Base-by-base conservation (phyloP, 1,284 basidiomycete species). In the Phylloboletellus chloephorus region DNA sequence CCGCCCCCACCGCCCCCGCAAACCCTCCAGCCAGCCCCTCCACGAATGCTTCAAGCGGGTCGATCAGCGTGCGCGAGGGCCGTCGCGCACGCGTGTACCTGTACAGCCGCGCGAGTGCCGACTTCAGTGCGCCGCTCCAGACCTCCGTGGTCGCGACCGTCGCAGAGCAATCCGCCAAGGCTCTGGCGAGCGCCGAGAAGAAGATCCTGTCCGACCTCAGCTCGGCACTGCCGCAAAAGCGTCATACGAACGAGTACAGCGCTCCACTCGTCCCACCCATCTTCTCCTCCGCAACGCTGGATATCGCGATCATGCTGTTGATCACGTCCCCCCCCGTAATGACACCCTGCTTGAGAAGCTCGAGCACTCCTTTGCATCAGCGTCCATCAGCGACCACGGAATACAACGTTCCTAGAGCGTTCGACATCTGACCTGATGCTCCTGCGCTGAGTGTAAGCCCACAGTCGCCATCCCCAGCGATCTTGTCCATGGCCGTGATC, bases 181-280 rank as follows among this genome's bases (percentile, higher is more conserved):
- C 83, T 60, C 89, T 85, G 1, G 90, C 88, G 36, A 95, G 74
- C 3, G 76, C 83, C 12, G 85, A 88, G 70, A 91, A 86, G 67
- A 86, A 93, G 50, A 95, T 95, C 7, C 88, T 91, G 46, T 24
- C 11, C n/a, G 12, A 28, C 21, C 26, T 52, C 29, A 40, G 36
- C 20, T 19, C 17, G n/a, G 17, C 23, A 32, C 20, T 3, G 15
- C 2, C 28, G 12, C 12, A 15, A 33, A n/a, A 9, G 10, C 17
- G 19, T 23, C 31, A 54, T 6, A 68, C 80, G 49, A 51, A 88
- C 84, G 89, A 90, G 61, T 94, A 96, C 20, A 96, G 66, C 1
- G 91, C 93, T 5, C 92, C 93, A 47, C 82, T 88, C 5, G 92
- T 96, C 13, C 93, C 93, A 22, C 89, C 93, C 92, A 96, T 96